Evolutionary conservation across 2,329 filamentous ascomycete genomes (phyloP).

Genomic region (Aspergillus texensis): DNA sequence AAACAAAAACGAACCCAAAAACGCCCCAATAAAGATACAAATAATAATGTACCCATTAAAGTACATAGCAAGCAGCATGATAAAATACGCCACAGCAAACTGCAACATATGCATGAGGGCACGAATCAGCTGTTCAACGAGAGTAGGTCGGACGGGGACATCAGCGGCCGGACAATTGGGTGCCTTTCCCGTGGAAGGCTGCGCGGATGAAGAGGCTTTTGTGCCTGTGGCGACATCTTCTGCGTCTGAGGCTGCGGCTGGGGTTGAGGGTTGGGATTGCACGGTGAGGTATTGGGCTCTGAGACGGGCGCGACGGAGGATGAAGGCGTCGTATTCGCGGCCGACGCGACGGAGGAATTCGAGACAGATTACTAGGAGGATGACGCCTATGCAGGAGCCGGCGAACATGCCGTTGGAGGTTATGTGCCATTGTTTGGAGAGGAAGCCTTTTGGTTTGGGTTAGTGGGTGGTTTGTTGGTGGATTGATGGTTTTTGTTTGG

Average conservation of each 20-base stretch:
- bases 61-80: conserved; percentile 72
- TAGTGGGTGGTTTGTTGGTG: neutral
- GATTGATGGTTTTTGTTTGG: neutral
- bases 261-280: neutral
- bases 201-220: neutral
- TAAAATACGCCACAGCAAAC: conserved; percentile 75
- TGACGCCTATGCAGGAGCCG: conserved; percentile 76
- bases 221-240: neutral
- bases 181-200: neutral
- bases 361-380: conserved; percentile 72
- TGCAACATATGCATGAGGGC: conserved; percentile 70
- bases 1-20: conserved; percentile 72
- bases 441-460: conserved; percentile 57
- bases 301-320: conserved; percentile 56
- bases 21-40: conserved; percentile 76
- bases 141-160: conserved; percentile 55
- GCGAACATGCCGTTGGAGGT: conserved; percentile 72
- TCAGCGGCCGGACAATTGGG: neutral
- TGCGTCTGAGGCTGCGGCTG: neutral
- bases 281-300: conserved; percentile 27
- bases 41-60: conserved; percentile 77
- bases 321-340: conserved; percentile 72
- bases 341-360: conserved; percentile 71
- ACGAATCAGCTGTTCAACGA: conserved; percentile 67
- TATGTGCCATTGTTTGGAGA: conserved; percentile 70